A percentile compares a stretch with the other conserved stretches of the same genome.
Conservation (phyloP, 2,329 filamentous ascomycete species). For the Ophiocordyceps robertsii region DNA sequence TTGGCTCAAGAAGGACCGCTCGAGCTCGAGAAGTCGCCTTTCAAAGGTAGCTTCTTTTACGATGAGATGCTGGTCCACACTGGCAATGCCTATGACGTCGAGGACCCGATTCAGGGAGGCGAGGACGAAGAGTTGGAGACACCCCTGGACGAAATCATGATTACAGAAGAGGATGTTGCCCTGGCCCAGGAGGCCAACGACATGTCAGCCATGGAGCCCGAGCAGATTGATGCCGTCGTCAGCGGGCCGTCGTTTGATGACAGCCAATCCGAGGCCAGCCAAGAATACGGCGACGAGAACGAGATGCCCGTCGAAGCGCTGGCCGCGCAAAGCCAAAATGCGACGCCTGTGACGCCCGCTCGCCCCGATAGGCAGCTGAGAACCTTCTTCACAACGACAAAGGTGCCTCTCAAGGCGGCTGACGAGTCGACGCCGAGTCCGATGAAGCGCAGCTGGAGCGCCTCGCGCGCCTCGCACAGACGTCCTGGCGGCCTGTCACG, state of each 20-base stretch:
- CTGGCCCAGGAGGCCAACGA: conserved; percentile 45
- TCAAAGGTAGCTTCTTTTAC: conserved; percentile 42
- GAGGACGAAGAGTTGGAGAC: conserved; percentile 13
- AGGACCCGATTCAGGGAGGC: conserved; percentile 2
- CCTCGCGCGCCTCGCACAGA: conserved; percentile 30
- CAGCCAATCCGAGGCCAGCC: conserved; percentile 44
- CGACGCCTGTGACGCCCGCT: conserved; percentile 40
- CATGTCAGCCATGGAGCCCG: conserved; percentile 40
- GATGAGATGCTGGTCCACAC: conserved; percentile 38
- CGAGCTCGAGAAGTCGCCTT: conserved; percentile 20
- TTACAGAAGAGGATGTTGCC: conserved; percentile 42
- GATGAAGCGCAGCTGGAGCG: conserved; percentile 35
- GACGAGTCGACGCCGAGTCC: conserved; percentile 40
- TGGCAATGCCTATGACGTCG: conserved; percentile 5
- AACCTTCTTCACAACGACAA: conserved; percentile 57
- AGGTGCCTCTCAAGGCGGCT: conserved; percentile 60
- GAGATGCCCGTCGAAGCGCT: conserved; percentile 43
- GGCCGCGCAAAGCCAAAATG: conserved; percentile 16
- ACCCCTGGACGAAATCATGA: conserved; percentile 29
- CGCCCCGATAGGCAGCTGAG: conserved; percentile 30
- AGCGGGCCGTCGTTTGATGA: conserved; percentile 27
- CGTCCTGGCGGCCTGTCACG: conserved; percentile 29
- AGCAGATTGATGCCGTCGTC: conserved; percentile 21
- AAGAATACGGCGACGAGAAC: conserved; percentile 57
- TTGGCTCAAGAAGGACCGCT: not conserved